Evolutionary conservation across 768 basidiomycete species (phyloP).

Genomic region (Arthromyces matolae): DNA sequence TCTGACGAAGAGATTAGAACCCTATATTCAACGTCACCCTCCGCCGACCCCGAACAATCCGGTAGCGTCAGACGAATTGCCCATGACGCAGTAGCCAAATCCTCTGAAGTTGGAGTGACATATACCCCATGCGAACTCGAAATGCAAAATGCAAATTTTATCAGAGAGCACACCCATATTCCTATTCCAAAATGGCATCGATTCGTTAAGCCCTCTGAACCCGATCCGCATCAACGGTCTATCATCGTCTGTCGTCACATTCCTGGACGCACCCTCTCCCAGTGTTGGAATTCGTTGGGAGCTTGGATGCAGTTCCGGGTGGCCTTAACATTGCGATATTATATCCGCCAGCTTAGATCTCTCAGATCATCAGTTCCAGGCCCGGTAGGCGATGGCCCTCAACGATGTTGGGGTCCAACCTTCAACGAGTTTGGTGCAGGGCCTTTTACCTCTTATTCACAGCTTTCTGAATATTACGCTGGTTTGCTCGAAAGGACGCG

Average conservation of each 20-base stretch:
- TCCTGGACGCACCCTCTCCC: not conserved
- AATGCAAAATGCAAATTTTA: slow-evolving; percentile 24
- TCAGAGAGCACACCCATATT: not conserved
- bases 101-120: not conserved
- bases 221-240: not conserved
- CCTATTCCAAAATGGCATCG: not conserved
- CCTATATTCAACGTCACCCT: too few species aligned
- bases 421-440: not conserved
- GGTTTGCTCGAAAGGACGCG: not conserved
- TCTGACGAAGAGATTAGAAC: too few species aligned
- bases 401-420: not conserved
- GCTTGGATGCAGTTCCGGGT: not conserved
- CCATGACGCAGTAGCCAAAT: not conserved
- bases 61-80: not conserved
- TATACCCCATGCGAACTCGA: not conserved
- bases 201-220: not conserved
- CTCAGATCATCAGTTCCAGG: not conserved
- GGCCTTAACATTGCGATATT: not conserved
- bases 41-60: too few species aligned
- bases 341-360: not conserved
- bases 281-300: not conserved
- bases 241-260: not conserved
- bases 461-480: not conserved
- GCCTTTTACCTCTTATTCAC: not conserved
- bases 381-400: not conserved